These are phyloP conservation scores for Paramecium tetraurelia DNA, from an alignment of 73 alveolate genomes.

Conservation along the genomic window DNA sequence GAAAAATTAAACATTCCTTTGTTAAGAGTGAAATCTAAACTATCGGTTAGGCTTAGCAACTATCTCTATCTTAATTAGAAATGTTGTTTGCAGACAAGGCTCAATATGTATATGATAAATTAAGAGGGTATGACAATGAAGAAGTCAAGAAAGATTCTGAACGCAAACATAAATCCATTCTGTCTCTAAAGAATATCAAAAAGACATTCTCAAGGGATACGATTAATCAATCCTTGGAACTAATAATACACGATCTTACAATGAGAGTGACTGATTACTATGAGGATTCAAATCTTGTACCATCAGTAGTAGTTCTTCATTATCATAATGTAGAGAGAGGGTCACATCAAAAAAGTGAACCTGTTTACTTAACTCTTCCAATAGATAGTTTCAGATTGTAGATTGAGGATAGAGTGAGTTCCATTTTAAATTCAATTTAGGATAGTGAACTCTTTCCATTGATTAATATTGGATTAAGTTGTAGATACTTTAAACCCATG, in stretches of 20 bases:
- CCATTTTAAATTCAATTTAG: neutral
- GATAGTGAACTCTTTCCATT: neutral
- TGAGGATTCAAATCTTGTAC: neutral
- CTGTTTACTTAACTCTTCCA: neutral
- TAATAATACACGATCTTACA: neutral
- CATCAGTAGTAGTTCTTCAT: neutral
- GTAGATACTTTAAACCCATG: neutral
- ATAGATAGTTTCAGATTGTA: neutral
- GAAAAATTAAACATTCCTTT: neutral
- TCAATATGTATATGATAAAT: neutral
- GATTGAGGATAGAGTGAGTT: neutral
- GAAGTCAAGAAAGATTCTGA: neutral
- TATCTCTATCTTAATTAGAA: neutral
- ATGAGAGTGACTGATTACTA: neutral
- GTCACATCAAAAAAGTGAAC: neutral
- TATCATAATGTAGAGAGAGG: neutral
- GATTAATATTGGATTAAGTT: neutral
- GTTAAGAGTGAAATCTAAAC: neutral
- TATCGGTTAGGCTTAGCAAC: neutral
- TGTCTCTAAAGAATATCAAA: neutral
- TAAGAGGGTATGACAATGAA: slow-evolving; percentile 3
- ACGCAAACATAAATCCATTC: neutral
- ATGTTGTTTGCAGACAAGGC: neutral
- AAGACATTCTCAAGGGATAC: neutral
- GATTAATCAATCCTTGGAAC: neutral